A percentile compares a stretch with the other conserved stretches of the same genome.
These are phyloP conservation scores for Exophiala aquamarina DNA, from an alignment of 2,329 filamentous ascomycete species.

Conservation along the genomic window DNA sequence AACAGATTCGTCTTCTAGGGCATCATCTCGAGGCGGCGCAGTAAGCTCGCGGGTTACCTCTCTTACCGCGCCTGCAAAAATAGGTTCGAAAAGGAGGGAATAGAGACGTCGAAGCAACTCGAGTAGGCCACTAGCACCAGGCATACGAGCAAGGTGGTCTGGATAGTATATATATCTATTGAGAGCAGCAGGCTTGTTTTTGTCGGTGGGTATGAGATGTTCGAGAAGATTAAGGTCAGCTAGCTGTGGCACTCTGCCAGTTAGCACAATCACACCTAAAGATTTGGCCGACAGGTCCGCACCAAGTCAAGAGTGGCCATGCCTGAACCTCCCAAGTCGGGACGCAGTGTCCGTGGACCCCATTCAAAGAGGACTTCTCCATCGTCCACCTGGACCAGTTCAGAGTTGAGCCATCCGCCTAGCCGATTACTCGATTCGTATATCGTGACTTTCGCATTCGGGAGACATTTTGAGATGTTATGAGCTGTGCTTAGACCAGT, in stretches of 20 bases:
- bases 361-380: conserved; percentile 75
- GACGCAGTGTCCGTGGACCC: conserved; percentile 76
- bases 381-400: conserved; percentile 58
- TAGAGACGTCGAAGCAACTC: conserved; percentile 34
- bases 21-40: conserved; percentile 29
- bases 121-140: conserved; percentile 39
- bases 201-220: conserved; percentile 56
- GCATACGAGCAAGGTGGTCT: conserved; percentile 71
- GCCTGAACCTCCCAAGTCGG: conserved; percentile 53
- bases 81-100: conserved; percentile 52
- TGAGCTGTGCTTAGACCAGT: conserved; percentile 78
- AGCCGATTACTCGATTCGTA: conserved; percentile 71
- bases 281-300: conserved; percentile 32
- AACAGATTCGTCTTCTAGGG: conserved; percentile 67
- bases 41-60: conserved; percentile 34
- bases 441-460: conserved; percentile 70
- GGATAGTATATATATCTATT: conserved; percentile 88
- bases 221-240: conserved; percentile 56
- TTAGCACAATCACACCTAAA: conserved; percentile 7
- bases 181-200: conserved; percentile 50
- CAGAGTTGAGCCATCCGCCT: conserved; percentile 82
- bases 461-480: conserved; percentile 70
- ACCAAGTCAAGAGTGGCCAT: conserved; percentile 71
- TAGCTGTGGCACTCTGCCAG: conserved; percentile 45
- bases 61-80: conserved; percentile 51